Evolutionary conservation across 2,329 filamentous ascomycete genomes (phyloP).

Genomic region (Sporothrix phasma): DNA sequence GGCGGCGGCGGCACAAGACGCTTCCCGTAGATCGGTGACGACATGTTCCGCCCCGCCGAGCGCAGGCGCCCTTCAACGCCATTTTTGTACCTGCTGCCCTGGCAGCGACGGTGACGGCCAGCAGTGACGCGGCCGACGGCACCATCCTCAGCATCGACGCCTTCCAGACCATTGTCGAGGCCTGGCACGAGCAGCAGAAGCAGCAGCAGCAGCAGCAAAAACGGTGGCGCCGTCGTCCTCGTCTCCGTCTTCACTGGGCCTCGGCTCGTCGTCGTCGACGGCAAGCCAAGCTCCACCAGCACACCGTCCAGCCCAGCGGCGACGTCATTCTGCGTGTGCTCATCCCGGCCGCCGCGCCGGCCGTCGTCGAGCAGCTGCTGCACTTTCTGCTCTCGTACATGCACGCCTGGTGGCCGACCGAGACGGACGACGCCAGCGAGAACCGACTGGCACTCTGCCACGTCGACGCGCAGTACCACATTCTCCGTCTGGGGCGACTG

Average conservation of each 20-base stretch:
- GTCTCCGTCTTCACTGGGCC: no score
- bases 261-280: not conserved
- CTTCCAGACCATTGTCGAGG: slow-evolving; percentile 9
- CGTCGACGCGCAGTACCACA: not conserved
- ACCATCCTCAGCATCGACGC: not conserved
- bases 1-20: not conserved
- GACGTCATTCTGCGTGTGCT: not conserved
- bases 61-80: slow-evolving; percentile 8
- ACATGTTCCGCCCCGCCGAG: not conserved
- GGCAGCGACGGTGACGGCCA: not conserved
- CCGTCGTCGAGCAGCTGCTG: not conserved
- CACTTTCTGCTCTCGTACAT: slow-evolving; percentile 8
- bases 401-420: not conserved
- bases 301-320: not conserved
- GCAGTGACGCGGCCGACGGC: not conserved
- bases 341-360: not conserved
- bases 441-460: not conserved
- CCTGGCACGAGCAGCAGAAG: slow-evolving; percentile 10
- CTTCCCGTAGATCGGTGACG: not conserved
- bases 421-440: not conserved
- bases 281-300: not conserved
- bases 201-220: not conserved
- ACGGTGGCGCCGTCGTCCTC: not conserved
- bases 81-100: slow-evolving; percentile 8
- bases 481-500: not conserved